Percentiles rank a stretch among this genome's conserved stretches.
phyloP scores from a whole-genome alignment of 805 yeast genomes.

The Ogataea degrootiae region DNA sequence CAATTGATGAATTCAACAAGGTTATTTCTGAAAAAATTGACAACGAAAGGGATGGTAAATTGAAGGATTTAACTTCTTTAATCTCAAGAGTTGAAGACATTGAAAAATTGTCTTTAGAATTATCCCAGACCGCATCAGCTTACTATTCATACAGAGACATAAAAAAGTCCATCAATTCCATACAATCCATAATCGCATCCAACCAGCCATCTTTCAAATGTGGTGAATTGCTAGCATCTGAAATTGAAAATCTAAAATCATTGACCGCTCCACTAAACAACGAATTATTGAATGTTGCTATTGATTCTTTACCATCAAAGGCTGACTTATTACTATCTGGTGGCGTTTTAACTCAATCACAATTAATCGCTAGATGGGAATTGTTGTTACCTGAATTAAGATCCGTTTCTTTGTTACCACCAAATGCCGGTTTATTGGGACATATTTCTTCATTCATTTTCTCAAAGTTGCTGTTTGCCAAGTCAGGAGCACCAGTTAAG shows the following conservation, averaged over 20 bases:
- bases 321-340: constrained; percentile 35
- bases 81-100: constrained; percentile 49
- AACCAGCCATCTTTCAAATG: constrained; percentile 34
- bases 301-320: constrained; percentile 40
- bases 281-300: constrained; percentile 34
- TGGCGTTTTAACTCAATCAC: constrained; percentile 73
- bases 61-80: constrained; percentile 62
- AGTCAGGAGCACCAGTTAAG: constrained; percentile 62
- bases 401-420: constrained; percentile 84
- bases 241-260: constrained; percentile 32
- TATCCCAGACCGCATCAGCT: constrained; percentile 38
- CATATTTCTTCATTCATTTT: constrained; percentile 78
- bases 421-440: constrained; percentile 92
- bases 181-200: constrained; percentile 35
- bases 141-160: constrained; percentile 35
- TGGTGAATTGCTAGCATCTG: constrained; percentile 45
- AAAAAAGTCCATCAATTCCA: constrained; percentile 40
- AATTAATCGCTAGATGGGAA: constrained; percentile 75
- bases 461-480: constrained; percentile 69
- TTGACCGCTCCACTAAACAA: constrained; percentile 35
- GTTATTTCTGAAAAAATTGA: constrained; percentile 58
- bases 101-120: constrained; percentile 45
- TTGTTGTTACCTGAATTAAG: constrained; percentile 80
- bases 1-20: constrained; percentile 61
- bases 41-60: constrained; percentile 72